Conservation (phyloP, 225 moss, liverwort and hornwort species). For the Antitrichia curtipendula region DNA sequence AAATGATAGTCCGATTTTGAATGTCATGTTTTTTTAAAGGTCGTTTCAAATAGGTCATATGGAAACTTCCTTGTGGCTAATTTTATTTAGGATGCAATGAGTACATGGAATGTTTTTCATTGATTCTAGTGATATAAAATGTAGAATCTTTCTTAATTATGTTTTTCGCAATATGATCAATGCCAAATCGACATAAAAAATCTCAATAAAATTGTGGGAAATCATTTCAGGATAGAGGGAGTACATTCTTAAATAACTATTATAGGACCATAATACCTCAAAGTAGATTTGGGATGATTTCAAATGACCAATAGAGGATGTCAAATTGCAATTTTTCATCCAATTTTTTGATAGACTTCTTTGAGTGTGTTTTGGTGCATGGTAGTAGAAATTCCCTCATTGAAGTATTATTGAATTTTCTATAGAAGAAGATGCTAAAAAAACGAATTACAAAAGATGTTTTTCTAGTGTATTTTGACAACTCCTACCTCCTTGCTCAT, state of each 20-base stretch:
- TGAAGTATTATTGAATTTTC: background rate
- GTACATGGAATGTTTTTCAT: no score
- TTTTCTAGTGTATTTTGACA: background rate
- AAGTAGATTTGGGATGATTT: background rate
- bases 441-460: background rate
- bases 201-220: no score
- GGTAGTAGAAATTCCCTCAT: background rate
- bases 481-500: background rate
- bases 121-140: no score
- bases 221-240: no score
- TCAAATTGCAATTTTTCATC: background rate
- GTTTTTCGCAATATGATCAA: no score
- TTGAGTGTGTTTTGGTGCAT: background rate
- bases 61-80: no score
- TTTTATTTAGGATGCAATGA: no score
- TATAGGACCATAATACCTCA: background rate
- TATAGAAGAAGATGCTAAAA: background rate
- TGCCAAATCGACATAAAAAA: no score
- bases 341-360: fast-evolving
- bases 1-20: no score
- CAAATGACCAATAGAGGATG: background rate
- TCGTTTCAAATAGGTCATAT: no score
- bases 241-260: background rate
- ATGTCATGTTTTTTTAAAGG: no score
- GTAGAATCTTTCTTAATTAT: no score